These are phyloP conservation scores for Pseudogymnoascus sp. DNA, from an alignment of 2,329 filamentous ascomycete genomes.

Conservation along the genomic window DNA sequence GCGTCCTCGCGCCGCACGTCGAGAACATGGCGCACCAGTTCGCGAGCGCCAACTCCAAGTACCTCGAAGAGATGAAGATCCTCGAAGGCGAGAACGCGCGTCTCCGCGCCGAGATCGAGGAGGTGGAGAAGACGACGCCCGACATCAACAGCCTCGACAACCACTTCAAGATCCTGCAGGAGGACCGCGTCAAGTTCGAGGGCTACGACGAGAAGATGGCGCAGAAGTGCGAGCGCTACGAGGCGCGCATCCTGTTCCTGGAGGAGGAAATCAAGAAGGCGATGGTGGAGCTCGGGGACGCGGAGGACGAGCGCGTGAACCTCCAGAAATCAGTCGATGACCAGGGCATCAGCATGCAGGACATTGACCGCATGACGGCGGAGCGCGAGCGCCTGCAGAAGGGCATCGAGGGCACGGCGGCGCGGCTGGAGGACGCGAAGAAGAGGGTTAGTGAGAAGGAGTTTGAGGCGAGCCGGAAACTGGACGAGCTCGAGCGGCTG, in stretches of 20 bases:
- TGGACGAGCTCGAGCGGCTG: conserved; percentile 85
- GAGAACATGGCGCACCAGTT: conserved; percentile 84
- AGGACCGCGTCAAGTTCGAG: conserved; percentile 91
- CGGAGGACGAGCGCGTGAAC: conserved; percentile 69
- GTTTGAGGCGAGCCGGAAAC: conserved; percentile 70
- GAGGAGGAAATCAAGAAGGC: conserved; percentile 79
- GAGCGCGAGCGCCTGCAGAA: conserved; percentile 91
- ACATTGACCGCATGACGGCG: conserved; percentile 97
- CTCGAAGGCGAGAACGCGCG: conserved; percentile 80
- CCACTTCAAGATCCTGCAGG: conserved; percentile 86
- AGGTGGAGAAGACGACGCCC: conserved; percentile 77
- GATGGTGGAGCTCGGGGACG: conserved; percentile 63
- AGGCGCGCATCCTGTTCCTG: conserved; percentile 69
- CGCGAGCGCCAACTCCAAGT: conserved; percentile 73
- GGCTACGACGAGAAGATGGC: conserved; percentile 83
- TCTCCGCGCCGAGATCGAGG: conserved; percentile 77
- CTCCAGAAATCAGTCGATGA: conserved; percentile 84
- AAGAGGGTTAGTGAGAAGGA: conserved; percentile 78
- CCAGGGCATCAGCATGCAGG: conserved; percentile 91
- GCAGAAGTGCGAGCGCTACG: conserved; percentile 82
- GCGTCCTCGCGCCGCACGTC: conserved; percentile 72
- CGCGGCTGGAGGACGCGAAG: conserved; percentile 77
- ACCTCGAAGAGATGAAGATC: conserved; percentile 72
- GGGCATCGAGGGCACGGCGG: conserved; percentile 67
- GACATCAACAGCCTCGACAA: conserved; percentile 78